Evolutionary conservation across 352 stramenopile species (phyloP), one percentile per base, ranked within the genome.

Genomic region (Pythium aristosporum): DNA sequence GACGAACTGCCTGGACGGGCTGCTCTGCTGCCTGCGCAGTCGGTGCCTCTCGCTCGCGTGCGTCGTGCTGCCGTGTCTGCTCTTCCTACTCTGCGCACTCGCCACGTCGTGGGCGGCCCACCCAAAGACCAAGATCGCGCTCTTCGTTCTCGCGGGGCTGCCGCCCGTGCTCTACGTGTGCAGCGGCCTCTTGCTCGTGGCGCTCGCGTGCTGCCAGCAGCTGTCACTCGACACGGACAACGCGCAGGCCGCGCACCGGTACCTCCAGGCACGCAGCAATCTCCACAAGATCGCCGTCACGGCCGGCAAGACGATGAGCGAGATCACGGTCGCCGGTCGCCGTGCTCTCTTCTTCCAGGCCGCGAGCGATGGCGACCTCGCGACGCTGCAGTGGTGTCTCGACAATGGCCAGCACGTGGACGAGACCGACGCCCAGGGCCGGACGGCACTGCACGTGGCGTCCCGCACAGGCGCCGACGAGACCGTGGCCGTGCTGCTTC

Each of bases 21-120:
- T 91, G 48, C 68, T 91, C 1, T 93, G 79, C 63, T 91, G 85
- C 65, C 56, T 91, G 0, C 76, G 77, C 9, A 91, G 77, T 49
- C 76, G 82, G 30, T 88, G 83, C 62, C 66, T 93, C 16, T 54
- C 64, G 39, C 68, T 74, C 47, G 71, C 70, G 5, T 91, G 84
- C 28, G 79, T 93, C 12, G 16, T 82, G 42, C 69, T 80, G 13
- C 84, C 84, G 10, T 85, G 72, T 52, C 47, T 72, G 1, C 18
- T 87, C 18, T 86, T 90, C 50, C 61, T 91, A 18, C n/a, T 87
- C 11, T 57, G 88, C 12, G 82, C 73, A 61, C 66, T 77, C 51
- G 71, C 67, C 20, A 61, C 76, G 28, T 60, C 79, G 5, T 71
- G 66, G 4, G 62, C 52, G 28, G 61, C 67, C 54, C 65, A 74